These are phyloP conservation scores for Athelia sp. DNA, from an alignment of 1,284 basidiomycete species.

Conservation along the genomic window DNA sequence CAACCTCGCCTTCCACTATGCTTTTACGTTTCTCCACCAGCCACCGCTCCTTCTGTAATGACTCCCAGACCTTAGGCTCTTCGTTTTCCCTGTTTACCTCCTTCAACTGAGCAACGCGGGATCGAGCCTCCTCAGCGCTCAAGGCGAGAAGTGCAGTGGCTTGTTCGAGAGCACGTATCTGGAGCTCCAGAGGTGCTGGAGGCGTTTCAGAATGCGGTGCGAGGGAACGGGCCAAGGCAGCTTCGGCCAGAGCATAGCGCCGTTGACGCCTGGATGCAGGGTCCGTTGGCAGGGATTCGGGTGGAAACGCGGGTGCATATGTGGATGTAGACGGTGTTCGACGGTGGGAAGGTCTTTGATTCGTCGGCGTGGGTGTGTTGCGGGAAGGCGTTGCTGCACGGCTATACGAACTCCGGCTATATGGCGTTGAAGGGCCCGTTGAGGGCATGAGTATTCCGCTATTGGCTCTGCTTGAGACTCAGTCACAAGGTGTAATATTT, in stretches of 20 bases:
- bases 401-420: too few species aligned
- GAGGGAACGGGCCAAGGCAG: background rate
- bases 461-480: too few species aligned
- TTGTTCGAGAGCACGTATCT: conserved; percentile 39
- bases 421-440: too few species aligned
- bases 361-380: too few species aligned
- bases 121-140: conserved; percentile 40
- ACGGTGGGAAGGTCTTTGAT: too few species aligned
- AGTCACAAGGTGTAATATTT: too few species aligned
- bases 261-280: background rate
- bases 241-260: background rate
- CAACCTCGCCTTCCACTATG: conserved; percentile 30
- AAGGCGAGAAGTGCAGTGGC: conserved; percentile 35
- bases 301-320: too few species aligned
- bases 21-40: conserved; percentile 40
- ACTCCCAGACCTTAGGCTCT: conserved; percentile 26
- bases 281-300: background rate
- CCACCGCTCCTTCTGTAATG: conserved; percentile 44
- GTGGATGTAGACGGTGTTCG: too few species aligned
- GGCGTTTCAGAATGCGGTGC: background rate
- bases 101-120: conserved; percentile 35
- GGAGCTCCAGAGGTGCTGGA: conserved; percentile 26
- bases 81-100: conserved; percentile 10
- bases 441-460: too few species aligned
- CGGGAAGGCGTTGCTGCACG: too few species aligned